Conservation (phyloP, 371 early-diverging fungal species). For the Circinella umbellata region DNA sequence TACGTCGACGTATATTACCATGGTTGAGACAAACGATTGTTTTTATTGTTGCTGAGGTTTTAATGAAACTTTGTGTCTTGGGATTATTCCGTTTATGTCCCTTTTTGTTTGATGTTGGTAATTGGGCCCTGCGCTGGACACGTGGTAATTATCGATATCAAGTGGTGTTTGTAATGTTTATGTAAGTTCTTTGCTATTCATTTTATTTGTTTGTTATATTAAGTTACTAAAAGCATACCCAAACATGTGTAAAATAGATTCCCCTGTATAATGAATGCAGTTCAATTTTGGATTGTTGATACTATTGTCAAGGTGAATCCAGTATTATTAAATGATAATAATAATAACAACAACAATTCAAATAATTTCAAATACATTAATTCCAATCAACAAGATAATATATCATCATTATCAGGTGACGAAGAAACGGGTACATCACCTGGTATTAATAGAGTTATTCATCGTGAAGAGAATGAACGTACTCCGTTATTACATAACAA, state of each 20-base stretch:
- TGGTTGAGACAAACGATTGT: conserved; percentile 45
- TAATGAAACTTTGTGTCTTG: conserved; percentile 50
- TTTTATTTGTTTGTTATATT: not conserved
- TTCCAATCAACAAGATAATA: conserved; percentile 22
- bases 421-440: not conserved
- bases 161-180: conserved; percentile 55
- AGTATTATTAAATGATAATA: not conserved
- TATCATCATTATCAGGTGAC: too few relatives aligned
- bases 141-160: conserved; percentile 47
- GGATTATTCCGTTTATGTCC: conserved; percentile 36
- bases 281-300: conserved; percentile 74
- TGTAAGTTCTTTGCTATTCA: conserved; percentile 30
- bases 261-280: conserved; percentile 67
- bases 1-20: conserved; percentile 36
- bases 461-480: not conserved
- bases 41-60: conserved; percentile 37
- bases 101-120: conserved; percentile 40
- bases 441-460: not conserved
- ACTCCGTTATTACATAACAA: not conserved
- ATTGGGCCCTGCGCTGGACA: conserved; percentile 47
- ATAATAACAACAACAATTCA: conserved; percentile 11
- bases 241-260: too few relatives aligned
- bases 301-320: conserved; percentile 60
- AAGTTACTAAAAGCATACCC: not conserved
- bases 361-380: conserved; percentile 8